A percentile compares a stretch with the other conserved stretches of the same genome.
phyloP scores from a whole-genome alignment of 2,329 filamentous ascomycete species.

The Sporothrix protearum region DNA sequence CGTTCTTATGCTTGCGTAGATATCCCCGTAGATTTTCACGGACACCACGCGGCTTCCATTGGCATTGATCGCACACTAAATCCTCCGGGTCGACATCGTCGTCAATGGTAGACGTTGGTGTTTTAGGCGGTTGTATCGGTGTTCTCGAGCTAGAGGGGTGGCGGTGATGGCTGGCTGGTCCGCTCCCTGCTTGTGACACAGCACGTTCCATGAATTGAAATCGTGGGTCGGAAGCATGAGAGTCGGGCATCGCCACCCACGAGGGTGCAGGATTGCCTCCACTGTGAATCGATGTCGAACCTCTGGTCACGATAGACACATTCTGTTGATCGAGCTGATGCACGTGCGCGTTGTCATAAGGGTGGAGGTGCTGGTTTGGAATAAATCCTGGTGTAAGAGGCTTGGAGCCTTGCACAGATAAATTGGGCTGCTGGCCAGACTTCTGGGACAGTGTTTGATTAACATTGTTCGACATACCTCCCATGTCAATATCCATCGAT shows the following conservation, averaged over 20 bases:
- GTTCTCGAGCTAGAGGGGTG: conserved; percentile 22
- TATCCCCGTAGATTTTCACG: conserved; percentile 34
- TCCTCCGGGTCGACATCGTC: conserved; percentile 29
- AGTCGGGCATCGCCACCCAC: neutral
- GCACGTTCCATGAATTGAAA: neutral
- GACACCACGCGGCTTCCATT: conserved; percentile 34
- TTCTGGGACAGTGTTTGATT: neutral
- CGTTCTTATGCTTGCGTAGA: conserved; percentile 36
- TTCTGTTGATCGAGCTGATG: neutral
- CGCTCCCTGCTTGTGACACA: neutral
- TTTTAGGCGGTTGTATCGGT: neutral
- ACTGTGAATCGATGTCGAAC: neutral
- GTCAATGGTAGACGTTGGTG: conserved; percentile 8
- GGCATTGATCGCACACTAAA: conserved; percentile 33
- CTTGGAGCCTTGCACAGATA: neutral
- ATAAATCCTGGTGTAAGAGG: neutral
- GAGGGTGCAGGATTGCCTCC: neutral
- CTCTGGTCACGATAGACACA: neutral
- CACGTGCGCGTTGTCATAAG: neutral
- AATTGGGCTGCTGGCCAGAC: neutral
- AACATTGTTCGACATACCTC: neutral
- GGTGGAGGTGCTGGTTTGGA: neutral
- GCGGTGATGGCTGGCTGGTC: conserved; percentile 20
- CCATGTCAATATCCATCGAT: conserved; percentile 22
- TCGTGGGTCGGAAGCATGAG: neutral